A percentile compares a stretch with the other conserved stretches of the same genome.
Evolutionary conservation across 2,329 filamentous ascomycete species (phyloP).

Genomic region (Thelonectria discophora): DNA sequence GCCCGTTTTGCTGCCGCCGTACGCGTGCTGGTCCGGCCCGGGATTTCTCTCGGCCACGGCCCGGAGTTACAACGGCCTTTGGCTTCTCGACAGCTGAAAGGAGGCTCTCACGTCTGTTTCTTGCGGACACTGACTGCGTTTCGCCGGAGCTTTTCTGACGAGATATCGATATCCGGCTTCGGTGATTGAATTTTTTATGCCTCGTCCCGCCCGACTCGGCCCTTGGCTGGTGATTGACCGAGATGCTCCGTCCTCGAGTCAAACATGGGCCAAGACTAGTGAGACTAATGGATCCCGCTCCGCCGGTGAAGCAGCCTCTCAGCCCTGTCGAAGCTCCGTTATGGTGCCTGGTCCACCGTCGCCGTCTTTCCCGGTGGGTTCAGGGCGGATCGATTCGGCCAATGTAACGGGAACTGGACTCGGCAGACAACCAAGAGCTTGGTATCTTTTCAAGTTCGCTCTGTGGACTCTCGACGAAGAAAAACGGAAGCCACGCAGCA

Average conservation of each 20-base stretch:
- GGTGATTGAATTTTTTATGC: slow-evolving; percentile 22
- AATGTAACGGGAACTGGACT: slow-evolving; percentile 18
- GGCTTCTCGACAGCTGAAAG: slow-evolving; percentile 12
- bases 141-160: slow-evolving; percentile 6
- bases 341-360: slow-evolving; percentile 13
- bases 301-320: slow-evolving; percentile 23
- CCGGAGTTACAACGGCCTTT: slow-evolving; percentile 20
- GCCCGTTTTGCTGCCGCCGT: slow-evolving; percentile 13
- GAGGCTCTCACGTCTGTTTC: not conserved
- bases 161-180: slow-evolving; percentile 4
- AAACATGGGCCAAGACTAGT: slow-evolving; percentile 2
- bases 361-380: slow-evolving; percentile 12
- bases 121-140: not conserved
- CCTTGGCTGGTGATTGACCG: slow-evolving; percentile 2
- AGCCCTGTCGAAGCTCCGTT: slow-evolving; percentile 21
- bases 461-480: slow-evolving; percentile 8
- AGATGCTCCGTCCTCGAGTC: not conserved
- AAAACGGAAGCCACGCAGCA: slow-evolving; percentile 11
- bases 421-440: slow-evolving; percentile 2
- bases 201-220: slow-evolving; percentile 15
- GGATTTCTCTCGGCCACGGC: slow-evolving; percentile 20
- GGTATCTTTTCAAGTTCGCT: slow-evolving; percentile 10
- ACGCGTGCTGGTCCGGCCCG: slow-evolving; percentile 23
- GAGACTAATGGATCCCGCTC: slow-evolving; percentile 10
- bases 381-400: slow-evolving; percentile 10